Evolutionary conservation across 1,139 yeast genomes (phyloP), one percentile per base, ranked within the genome.

Genomic region (Saccharomyces pastorianus): DNA sequence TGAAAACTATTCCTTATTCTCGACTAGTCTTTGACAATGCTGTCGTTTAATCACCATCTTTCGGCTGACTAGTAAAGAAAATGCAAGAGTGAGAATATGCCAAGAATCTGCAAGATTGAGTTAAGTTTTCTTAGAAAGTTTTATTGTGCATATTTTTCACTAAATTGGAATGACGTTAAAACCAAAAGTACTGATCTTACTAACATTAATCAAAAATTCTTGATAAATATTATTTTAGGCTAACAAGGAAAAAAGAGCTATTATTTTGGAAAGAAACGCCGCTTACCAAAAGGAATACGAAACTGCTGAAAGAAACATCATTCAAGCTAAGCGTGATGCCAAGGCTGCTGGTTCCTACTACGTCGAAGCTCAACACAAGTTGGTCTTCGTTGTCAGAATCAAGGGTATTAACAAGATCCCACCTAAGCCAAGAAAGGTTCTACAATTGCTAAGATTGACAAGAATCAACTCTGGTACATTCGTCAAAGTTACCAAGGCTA

Each of bases 351-450:
- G 96, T 77, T 84, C 95, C 73, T 89, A 85, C 90, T 93, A 85
- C 83, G 97, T 93, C 72, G 95, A 88, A 73, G 96, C 96, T 76
- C 95, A 93, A 84, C 84, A 88, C 73, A 91, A 90, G 81, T 86
- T 93, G 74, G 96, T 89, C 70, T 91, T 93, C 77, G 96, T 93
- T 74, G 84, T 93, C 77, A 93, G 99, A 86, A 93, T 93, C 85
- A 93, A 93, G 93, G 99, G 99, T 93, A 89, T 93, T 78, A 89
- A 83, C 91, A 93, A 93, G 88, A 90, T 93, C 72, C 90, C 99
- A 73, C 99, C 99, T 74, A 93, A 93, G 88, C 98, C 98, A 83
- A 89, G 98, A 87, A 93, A 93, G 90, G 96, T 93, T 70, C 80
- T 93, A 78, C 99, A 93, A 82, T 85, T 93, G 75, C 83, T 93